Percentiles rank a stretch among this genome's conserved stretches.
Conservation (phyloP, 345 rosid genomes). For the Eucalyptus viminalis region DNA sequence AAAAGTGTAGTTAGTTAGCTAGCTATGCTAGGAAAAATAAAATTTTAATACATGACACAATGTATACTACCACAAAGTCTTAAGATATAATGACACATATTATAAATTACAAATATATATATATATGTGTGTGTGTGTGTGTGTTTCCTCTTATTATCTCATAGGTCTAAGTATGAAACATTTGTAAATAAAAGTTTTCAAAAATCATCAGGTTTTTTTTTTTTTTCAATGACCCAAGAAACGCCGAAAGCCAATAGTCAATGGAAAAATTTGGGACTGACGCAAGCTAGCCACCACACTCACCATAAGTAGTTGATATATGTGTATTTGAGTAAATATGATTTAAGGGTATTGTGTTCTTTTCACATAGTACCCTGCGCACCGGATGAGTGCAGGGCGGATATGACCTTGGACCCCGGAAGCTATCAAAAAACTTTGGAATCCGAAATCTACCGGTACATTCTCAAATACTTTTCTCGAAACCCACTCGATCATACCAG, state of each 20-base stretch:
- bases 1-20: background rate
- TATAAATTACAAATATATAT: background rate
- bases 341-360: background rate
- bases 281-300: too few relatives aligned
- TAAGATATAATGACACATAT: background rate
- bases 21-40: background rate
- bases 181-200: background rate
- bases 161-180: background rate
- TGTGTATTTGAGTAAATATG: background rate
- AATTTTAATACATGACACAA: background rate
- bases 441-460: background rate
- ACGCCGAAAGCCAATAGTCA: too few relatives aligned
- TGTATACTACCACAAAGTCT: accelerated
- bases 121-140: too few relatives aligned
- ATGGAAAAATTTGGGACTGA: accelerated
- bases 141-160: background rate
- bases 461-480: background rate
- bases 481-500: background rate
- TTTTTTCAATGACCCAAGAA: too few relatives aligned
- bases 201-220: background rate
- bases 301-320: background rate
- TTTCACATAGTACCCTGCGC: background rate
- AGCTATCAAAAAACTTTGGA: background rate
- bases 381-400: background rate
- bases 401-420: background rate